These are phyloP conservation scores for Solanum pimpinellifolium DNA, from an alignment of 257 asterid species.

Conservation along the genomic window DNA sequence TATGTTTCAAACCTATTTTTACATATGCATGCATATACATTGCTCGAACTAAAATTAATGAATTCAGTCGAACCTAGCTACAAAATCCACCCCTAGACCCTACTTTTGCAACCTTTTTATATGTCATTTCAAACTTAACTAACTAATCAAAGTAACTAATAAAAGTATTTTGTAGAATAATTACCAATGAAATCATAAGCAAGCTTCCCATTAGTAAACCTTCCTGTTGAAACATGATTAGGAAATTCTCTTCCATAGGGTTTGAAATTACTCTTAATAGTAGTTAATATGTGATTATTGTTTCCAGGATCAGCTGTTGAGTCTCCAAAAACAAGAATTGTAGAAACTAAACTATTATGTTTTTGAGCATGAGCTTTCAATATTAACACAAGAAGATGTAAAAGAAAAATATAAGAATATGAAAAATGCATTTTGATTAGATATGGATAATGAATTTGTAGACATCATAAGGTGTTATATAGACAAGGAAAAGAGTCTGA, in stretches of 20 bases:
- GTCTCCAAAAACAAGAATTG: slow-evolving; percentile 63
- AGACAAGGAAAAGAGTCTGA: too few species aligned
- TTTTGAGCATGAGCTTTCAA: neutral
- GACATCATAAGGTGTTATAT: neutral
- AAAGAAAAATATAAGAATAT: neutral
- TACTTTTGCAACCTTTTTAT: neutral
- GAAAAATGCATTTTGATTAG: neutral
- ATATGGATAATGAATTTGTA: neutral
- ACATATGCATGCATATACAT: neutral
- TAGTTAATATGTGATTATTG: slow-evolving; percentile 40
- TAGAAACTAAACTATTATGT: slow-evolving; percentile 1
- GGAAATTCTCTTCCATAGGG: slow-evolving; percentile 64
- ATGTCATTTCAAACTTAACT: neutral
- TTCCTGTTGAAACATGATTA: slow-evolving; percentile 46
- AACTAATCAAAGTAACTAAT: neutral
- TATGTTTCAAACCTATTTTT: neutral
- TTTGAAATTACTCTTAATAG: slow-evolving; percentile 42
- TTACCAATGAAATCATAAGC: slow-evolving; percentile 57
- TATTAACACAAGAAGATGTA: neutral
- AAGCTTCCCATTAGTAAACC: slow-evolving; percentile 68
- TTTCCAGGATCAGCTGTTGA: slow-evolving; percentile 80
- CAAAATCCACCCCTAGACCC: neutral
- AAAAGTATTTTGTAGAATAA: neutral
- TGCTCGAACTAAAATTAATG: neutral
- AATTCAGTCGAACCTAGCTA: neutral